phyloP scores from a whole-genome alignment of 83 land plant genomes.

The Thuja plicata region DNA sequence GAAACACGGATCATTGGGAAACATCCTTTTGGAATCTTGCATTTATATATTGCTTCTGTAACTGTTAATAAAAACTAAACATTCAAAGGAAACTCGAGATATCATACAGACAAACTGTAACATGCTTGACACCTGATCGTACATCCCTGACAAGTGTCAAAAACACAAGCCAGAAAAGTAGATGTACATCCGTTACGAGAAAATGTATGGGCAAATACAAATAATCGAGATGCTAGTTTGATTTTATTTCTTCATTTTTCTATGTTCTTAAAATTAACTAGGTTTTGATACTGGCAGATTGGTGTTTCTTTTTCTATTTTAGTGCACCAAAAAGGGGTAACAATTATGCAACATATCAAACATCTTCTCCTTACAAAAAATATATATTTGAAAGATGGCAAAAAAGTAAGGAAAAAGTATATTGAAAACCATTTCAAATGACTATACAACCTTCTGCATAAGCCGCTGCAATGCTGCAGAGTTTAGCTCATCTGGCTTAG shows the following conservation, averaged over 20 bases:
- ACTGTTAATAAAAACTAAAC: not conserved
- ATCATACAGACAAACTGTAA: not conserved
- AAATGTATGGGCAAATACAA: not conserved
- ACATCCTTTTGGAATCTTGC: not conserved
- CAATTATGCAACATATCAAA: not conserved
- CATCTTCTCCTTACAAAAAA: not conserved
- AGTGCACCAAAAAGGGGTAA: not conserved
- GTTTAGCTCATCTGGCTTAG: slow-evolving; percentile 41
- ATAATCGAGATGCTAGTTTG: not conserved
- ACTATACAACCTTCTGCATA: slow-evolving; percentile 51
- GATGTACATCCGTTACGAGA: not conserved
- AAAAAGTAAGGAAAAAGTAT: not conserved
- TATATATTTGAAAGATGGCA: not conserved
- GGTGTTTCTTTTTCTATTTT: not conserved
- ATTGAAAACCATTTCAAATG: not conserved
- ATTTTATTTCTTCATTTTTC: not conserved
- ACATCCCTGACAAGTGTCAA: not conserved
- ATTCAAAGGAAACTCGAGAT: not conserved
- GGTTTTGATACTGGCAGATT: not conserved
- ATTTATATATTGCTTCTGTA: not conserved
- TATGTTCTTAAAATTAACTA: not conserved
- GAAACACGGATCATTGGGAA: not conserved
- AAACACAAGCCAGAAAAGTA: not conserved
- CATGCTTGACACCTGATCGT: not conserved
- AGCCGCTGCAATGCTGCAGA: slow-evolving; percentile 47